Base-by-base conservation (phyloP, 371 early-diverging fungal species). In the Mucor sp. region DNA sequence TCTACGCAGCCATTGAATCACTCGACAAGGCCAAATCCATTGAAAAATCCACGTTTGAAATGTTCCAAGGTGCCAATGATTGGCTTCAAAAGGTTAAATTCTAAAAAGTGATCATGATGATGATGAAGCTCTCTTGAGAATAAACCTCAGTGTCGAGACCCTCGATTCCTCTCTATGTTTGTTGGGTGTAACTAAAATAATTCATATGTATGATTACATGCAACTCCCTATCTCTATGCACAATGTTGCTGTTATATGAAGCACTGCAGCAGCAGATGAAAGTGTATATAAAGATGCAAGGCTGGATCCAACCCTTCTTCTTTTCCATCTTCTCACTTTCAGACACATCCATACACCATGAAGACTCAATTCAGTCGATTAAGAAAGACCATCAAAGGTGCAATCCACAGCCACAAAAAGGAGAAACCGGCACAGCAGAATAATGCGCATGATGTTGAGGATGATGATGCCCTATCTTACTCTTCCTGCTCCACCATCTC, bases 11-110 rank as follows among this genome's bases (percentile, higher is more conserved):
- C 9, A 61, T 78, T 32, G 68, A 73, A 27, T 53, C 70, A 23
- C 63, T 84, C 37, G 67, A 68, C 7, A 76, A 78, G 19, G 60
- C 71, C 2, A 63, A 69, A 28, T 63, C 66, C 17, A 60, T 80
- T 21, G 35, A 65, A 6, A 68, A 70, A 6, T 64, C 55, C 9
- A 67, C 75, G 0, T 71, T 70, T 48, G 35, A 63, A 7, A 78
- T 78, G 79, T 86, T 84, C 66, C 27, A 63, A 17, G 74, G 78
- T n/a, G 83, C 86, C 9, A 68, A 86, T 66, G 62, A 74, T 62
- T 86, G 86, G 86, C 65, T 86, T 27, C 67, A 76, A 37, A 58
- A 60, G 37, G 66, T 35, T 8, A 55, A 17, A 28, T 60, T 67
- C 32, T 67, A 67, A 69, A 4, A 33, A 30, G 6, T n/a, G n/a